Base-by-base conservation (phyloP, 129 eudicot species). In the Gnaphalium uliginosum region DNA sequence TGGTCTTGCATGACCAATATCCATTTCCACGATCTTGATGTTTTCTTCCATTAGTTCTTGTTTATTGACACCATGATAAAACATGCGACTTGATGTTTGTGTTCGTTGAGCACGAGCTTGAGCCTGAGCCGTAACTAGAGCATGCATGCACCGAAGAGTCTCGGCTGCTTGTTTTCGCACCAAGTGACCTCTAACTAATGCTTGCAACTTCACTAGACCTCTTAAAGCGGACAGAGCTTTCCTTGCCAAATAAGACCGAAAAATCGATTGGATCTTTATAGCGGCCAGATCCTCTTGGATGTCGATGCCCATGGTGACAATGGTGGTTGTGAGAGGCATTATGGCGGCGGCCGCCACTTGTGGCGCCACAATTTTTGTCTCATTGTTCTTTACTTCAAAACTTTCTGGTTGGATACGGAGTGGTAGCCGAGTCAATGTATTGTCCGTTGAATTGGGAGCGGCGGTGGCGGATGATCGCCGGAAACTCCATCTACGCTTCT, bases 191-290 rank as follows among this genome's bases (percentile, higher is more conserved):
- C 97, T 85, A 8, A 89, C 97, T 79, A 92, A 72, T 5, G 97
- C 97, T 73, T 92, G 97, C 78, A 92, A 71, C 88, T 92, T 92
- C 82, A 92, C 97, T 48, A 92, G 81, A 56, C 97, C 97, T 78
- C 76, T 92, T 76, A 92, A 71, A 2, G 97, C 97, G 37, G 77
- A 84, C 78, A 92, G 69, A 63, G 97, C 97, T 72, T 92, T 92
- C 82, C 97, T 92, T 63, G 97, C 97, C 88, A 92, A 77, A 74
- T 89, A 87, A 30, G 88, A 87, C 7, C 97, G 91, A 41, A 85
- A 92, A 80, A 85, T 77, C 22, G 96, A 75, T 62, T 92, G 97
- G 48, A 92, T 92, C 87, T 63, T 87, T 53, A 71, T 73, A 2
- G 93, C 97, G 14, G 96, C 91, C 18, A 71, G 76, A 30, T 48